Percentiles rank a stretch among this genome's conserved stretches.
These are phyloP conservation scores for Phytophthora pini DNA, from an alignment of 352 stramenopile species.

Conservation along the genomic window DNA sequence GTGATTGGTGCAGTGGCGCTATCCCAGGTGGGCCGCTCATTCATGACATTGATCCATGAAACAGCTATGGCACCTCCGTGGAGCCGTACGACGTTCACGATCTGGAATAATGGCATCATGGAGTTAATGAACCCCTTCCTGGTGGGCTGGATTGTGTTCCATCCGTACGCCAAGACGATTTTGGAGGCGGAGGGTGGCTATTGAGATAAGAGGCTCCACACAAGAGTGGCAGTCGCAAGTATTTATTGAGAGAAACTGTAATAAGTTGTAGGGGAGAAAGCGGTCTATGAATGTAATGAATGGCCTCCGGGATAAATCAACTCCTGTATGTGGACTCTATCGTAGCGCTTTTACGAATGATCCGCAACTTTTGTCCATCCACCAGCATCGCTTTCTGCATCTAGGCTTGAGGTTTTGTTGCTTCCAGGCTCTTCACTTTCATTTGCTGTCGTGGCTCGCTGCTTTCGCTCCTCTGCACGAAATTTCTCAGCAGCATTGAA, in stretches of 20 bases:
- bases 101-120: slow-evolving; percentile 63
- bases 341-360: slow-evolving; percentile 3
- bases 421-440: slow-evolving; percentile 8
- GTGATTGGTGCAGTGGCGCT: slow-evolving; percentile 41
- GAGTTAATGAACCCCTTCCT: slow-evolving; percentile 66
- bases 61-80: slow-evolving; percentile 41
- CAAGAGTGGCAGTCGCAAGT: slow-evolving; percentile 7
- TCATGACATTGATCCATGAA: slow-evolving; percentile 48
- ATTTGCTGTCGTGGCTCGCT: slow-evolving; percentile 25
- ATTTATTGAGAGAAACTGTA: slow-evolving; percentile 37
- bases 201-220: slow-evolving; percentile 7
- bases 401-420: background rate
- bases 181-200: slow-evolving; percentile 30
- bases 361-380: slow-evolving; percentile 29
- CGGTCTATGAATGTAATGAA: slow-evolving; percentile 10
- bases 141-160: slow-evolving; percentile 63
- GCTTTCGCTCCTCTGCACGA: slow-evolving; percentile 49
- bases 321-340: no score
- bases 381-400: slow-evolving; percentile 3
- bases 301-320: slow-evolving; percentile 4
- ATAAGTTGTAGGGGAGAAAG: background rate
- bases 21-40: slow-evolving; percentile 44
- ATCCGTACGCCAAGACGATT: slow-evolving; percentile 66
- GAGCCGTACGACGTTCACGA: slow-evolving; percentile 26
- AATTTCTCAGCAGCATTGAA: slow-evolving; percentile 92